phyloP scores from a whole-genome alignment of 768 basidiomycete genomes.

The Steccherinum ochraceum region DNA sequence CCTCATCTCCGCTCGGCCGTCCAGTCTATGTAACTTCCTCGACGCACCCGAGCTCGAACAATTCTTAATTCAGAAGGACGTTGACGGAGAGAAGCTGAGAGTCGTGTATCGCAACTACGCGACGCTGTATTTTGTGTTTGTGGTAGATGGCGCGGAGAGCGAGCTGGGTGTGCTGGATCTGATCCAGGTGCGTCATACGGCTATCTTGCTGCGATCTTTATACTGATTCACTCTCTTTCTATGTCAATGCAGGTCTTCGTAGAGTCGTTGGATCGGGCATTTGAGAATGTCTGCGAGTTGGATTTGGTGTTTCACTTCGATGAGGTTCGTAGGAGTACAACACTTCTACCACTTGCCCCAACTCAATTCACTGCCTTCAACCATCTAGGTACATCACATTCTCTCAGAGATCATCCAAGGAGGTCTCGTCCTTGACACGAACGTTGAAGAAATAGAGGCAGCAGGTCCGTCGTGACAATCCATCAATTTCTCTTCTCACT shows the following conservation, averaged over 20 bases:
- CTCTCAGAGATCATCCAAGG: slow-evolving; percentile 96
- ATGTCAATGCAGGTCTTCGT: slow-evolving; percentile 77
- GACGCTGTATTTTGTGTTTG: slow-evolving; percentile 94
- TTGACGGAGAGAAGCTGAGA: slow-evolving; percentile 58
- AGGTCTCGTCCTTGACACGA: slow-evolving; percentile 93
- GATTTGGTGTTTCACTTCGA: slow-evolving; percentile 99
- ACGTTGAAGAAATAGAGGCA: slow-evolving; percentile 75
- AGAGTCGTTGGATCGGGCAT: slow-evolving; percentile 90
- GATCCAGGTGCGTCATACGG: slow-evolving; percentile 70
- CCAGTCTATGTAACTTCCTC: slow-evolving; percentile 90
- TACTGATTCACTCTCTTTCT: background rate
- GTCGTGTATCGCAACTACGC: slow-evolving; percentile 96
- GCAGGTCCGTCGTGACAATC: slow-evolving; percentile 65
- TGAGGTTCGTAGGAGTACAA: slow-evolving; percentile 50
- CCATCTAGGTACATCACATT: slow-evolving; percentile 80
- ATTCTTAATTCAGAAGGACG: slow-evolving; percentile 50
- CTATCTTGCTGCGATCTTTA: background rate
- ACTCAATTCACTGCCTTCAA: background rate
- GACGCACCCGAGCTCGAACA: slow-evolving; percentile 85
- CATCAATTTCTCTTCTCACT: slow-evolving; percentile 2
- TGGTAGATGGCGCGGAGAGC: slow-evolving; percentile 94
- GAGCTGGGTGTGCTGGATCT: slow-evolving; percentile 94
- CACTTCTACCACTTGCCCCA: background rate
- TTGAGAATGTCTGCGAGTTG: slow-evolving; percentile 97
- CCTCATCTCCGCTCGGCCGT: slow-evolving; percentile 75